phyloP scores from a whole-genome alignment of 1,284 basidiomycete genomes.

The Trametes sp. region DNA sequence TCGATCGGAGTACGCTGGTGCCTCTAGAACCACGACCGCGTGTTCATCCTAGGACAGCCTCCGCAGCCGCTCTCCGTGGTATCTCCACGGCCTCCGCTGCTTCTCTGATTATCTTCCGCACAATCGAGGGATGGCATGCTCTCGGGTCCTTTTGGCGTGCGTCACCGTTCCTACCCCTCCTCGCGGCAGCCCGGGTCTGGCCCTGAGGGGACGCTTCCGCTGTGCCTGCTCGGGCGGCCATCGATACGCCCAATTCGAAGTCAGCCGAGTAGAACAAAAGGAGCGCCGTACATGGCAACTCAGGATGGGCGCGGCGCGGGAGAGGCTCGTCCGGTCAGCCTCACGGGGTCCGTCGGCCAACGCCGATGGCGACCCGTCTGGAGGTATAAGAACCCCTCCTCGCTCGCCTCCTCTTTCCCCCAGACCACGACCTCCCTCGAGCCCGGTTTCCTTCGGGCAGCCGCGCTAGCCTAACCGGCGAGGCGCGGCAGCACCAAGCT shows the following conservation, averaged over 20 bases:
- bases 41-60: not conserved
- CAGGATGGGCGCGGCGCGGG: not conserved
- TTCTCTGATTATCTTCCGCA: too few relatives aligned
- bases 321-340: not conserved
- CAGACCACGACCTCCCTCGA: not conserved
- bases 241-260: slow-evolving; percentile 18
- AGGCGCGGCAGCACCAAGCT: not conserved
- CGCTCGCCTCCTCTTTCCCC: slow-evolving; percentile 2
- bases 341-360: not conserved
- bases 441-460: slow-evolving; percentile 2
- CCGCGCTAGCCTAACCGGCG: slow-evolving; percentile 10
- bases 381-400: slow-evolving; percentile 7
- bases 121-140: too few relatives aligned
- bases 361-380: slow-evolving; percentile 5
- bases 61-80: not conserved
- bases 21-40: not conserved
- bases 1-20: not conserved
- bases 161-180: too few relatives aligned
- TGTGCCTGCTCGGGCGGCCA: slow-evolving; percentile 8
- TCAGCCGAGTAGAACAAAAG: slow-evolving; percentile 14
- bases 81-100: too few relatives aligned
- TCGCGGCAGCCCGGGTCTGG: too few relatives aligned
- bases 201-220: too few relatives aligned
- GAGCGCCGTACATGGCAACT: not conserved
- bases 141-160: too few relatives aligned